Evolutionary conservation across 805 yeast genomes (phyloP).

Genomic region (Candida peoriensis): DNA sequence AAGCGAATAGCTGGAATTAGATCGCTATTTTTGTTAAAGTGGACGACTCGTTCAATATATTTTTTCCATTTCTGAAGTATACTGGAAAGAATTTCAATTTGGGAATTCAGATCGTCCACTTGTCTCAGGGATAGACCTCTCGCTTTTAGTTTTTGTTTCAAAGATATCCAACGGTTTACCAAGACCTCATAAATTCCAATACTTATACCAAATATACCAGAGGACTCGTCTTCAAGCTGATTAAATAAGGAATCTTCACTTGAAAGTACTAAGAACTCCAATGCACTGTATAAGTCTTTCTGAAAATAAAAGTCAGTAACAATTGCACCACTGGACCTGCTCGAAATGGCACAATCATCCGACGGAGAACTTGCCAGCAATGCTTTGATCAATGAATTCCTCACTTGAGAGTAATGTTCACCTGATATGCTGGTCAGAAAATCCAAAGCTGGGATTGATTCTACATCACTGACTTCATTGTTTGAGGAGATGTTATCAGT

Average conservation of each 20-base stretch:
- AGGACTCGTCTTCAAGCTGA: neutral
- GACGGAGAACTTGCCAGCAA: constrained; percentile 18
- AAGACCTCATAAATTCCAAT: constrained; percentile 42
- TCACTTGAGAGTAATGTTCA: constrained; percentile 33
- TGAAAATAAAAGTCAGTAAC: constrained; percentile 37
- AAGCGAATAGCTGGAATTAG: no score
- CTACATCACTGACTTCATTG: constrained; percentile 8
- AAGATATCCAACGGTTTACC: constrained; percentile 35
- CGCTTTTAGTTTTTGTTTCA: constrained; percentile 20
- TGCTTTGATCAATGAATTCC: constrained; percentile 27
- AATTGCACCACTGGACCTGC: no score
- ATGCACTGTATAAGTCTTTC: constrained; percentile 5
- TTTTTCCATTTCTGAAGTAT: constrained; percentile 45
- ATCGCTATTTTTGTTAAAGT: no score
- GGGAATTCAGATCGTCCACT: constrained; percentile 23
- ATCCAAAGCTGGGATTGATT: constrained; percentile 14
- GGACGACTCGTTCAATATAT: constrained; percentile 11
- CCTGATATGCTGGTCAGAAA: constrained; percentile 25
- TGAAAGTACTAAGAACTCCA: constrained; percentile 16
- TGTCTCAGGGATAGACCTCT: constrained; percentile 21
- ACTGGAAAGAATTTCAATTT: constrained; percentile 30
- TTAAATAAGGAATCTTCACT: constrained; percentile 20
- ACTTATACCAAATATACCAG: neutral
- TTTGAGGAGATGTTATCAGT: constrained; percentile 15
- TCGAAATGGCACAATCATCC: constrained; percentile 29